Evolutionary conservation across 768 basidiomycete species (phyloP).

Genomic region (Phallus indusiatus): DNA sequence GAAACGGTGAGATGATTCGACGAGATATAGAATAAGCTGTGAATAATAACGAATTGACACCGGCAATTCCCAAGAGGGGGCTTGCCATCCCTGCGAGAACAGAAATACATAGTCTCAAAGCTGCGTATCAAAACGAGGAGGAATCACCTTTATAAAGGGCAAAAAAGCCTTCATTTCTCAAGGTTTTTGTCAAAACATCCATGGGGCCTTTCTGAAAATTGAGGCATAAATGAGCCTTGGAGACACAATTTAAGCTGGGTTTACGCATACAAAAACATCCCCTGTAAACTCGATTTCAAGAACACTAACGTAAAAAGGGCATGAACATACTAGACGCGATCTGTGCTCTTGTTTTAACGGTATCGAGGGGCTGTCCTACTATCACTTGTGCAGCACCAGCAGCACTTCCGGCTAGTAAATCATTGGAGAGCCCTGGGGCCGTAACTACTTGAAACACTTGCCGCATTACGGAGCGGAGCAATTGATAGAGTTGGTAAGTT

Average conservation of each 20-base stretch:
- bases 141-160: conserved; percentile 85
- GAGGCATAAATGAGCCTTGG: neutral
- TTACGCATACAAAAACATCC: conserved; percentile 68
- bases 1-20: conserved; percentile 81
- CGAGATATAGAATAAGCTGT: conserved; percentile 79
- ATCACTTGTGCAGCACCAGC: conserved; percentile 94
- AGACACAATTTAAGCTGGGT: neutral
- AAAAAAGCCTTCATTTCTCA: conserved; percentile 81
- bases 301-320: neutral
- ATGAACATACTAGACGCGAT: conserved; percentile 60
- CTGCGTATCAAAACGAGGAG: neutral
- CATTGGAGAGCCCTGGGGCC: conserved; percentile 56
- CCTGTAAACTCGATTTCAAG: conserved; percentile 36
- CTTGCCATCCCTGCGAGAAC: conserved; percentile 67
- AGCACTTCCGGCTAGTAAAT: conserved; percentile 79
- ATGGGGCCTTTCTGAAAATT: conserved; percentile 76
- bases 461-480: neutral
- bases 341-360: conserved; percentile 82
- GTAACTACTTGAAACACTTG: neutral
- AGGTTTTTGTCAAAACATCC: conserved; percentile 78
- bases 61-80: conserved; percentile 86
- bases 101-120: neutral
- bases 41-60: conserved; percentile 93
- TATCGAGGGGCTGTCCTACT: conserved; percentile 88
- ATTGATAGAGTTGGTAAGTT: neutral